Conservation (phyloP, 148 eudicot genomes). For the Vaccinium myrtillus region DNA sequence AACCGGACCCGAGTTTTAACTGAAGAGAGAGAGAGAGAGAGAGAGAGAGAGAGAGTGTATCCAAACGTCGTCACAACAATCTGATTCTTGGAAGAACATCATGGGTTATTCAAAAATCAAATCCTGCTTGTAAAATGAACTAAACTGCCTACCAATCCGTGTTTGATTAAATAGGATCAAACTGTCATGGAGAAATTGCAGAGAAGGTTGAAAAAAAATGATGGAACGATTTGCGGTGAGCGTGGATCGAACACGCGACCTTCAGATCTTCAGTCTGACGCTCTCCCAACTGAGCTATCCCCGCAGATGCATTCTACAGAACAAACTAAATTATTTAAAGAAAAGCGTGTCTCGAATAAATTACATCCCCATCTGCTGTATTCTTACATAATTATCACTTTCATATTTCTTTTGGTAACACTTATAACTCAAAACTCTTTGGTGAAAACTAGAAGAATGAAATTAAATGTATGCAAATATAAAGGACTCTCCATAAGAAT, state of each 20-base stretch:
- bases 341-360: no score
- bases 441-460: neutral
- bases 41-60: no score
- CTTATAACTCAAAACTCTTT: neutral
- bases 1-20: no score
- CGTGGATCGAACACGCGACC: constrained; percentile 91
- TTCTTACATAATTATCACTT: neutral
- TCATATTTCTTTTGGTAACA: neutral
- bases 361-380: neutral
- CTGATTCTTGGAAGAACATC: neutral
- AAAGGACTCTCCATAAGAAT: no score
- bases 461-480: no score
- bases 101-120: neutral
- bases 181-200: neutral
- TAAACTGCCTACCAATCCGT: neutral
- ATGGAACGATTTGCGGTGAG: constrained; percentile 49
- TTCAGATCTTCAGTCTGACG: constrained; percentile 78
- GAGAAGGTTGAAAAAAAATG: neutral
- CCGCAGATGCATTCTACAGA: neutral
- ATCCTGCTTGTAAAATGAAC: neutral
- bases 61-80: neutral
- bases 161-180: no score
- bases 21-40: no score
- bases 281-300: constrained; percentile 74
- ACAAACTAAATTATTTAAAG: no score